A percentile compares a stretch with the other conserved stretches of the same genome.
phyloP scores from a whole-genome alignment of 257 asterid genomes.

The Solanum chiquidenum region DNA sequence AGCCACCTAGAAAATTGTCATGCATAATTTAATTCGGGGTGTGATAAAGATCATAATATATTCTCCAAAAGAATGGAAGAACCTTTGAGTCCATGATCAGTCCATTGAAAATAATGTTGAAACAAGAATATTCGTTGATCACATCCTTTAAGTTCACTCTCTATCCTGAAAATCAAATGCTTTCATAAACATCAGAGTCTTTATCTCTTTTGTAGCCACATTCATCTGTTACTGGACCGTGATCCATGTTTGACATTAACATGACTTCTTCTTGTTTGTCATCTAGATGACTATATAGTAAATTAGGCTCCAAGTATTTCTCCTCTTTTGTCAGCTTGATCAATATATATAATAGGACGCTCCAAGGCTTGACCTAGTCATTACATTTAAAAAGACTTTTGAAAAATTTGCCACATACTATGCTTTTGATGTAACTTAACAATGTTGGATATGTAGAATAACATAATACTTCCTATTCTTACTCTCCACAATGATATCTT shows the following conservation, averaged over 20 bases:
- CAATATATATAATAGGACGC: too few relatives aligned
- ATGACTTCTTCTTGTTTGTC: neutral
- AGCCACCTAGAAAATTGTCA: too few relatives aligned
- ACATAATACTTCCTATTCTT: too few relatives aligned
- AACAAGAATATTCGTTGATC: constrained; percentile 23
- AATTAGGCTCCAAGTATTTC: neutral
- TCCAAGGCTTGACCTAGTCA: too few relatives aligned
- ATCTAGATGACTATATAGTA: constrained; percentile 1
- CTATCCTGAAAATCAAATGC: constrained; percentile 14
- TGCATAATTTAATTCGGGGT: too few relatives aligned
- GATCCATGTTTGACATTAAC: neutral
- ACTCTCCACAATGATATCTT: too few relatives aligned
- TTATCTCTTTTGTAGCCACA: neutral
- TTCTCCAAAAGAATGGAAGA: too few relatives aligned
- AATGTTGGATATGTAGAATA: too few relatives aligned
- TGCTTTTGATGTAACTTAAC: too few relatives aligned
- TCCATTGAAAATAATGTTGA: neutral
- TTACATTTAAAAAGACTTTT: too few relatives aligned
- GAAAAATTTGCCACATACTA: too few relatives aligned
- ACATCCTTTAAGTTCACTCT: constrained; percentile 21
- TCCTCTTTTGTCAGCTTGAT: neutral
- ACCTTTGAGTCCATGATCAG: neutral
- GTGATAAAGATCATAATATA: too few relatives aligned
- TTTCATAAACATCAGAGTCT: constrained; percentile 8
- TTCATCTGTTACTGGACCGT: neutral